Base-by-base conservation (phyloP, 2,329 filamentous ascomycete genomes). In the Exophiala xenobiotica region DNA sequence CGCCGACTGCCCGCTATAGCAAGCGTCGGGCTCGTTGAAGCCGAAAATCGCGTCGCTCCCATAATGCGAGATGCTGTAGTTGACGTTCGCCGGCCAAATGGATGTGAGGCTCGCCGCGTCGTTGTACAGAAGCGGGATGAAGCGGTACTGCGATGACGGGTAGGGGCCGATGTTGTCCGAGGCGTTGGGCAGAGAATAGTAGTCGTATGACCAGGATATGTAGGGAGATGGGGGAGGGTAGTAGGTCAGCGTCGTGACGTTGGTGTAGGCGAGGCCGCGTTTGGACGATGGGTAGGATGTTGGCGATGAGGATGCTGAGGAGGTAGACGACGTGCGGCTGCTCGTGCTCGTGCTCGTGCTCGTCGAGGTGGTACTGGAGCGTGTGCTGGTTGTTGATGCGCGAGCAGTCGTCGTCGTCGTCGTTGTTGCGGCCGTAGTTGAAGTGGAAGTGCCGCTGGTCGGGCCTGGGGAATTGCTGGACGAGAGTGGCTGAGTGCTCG, bases 91-190 rank as follows among this genome's bases (percentile, higher is more conserved):
- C 18, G 58, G 26, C 71, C 71, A 75, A 46, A 57, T 60, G 31
- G 52, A 58, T 54, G 71, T 68, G 61, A 68, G 64, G 47, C 67
- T 67, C 12, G 58, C 37, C 19, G 60, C 59, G 48, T 75, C 67
- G 46, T 79, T 77, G 83, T 81, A 88, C 41, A 88, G 78, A 70
- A 82, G 72, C 23, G 73, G 72, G 18, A 73, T 66, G 59, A 65
- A 75, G 41, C 73, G 68, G 54, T 69, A 62, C 12, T 49, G 46
- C 20, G 61, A 57, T 1, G 51, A 46, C 5, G 68, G 67, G 6
- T 70, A 64, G 7, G 77, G 47, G 1, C 70, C 46, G 31, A 72
- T 70, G 53, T 70, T 67, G 41, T 73, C 62, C 8, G 57, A 57
- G 11, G 48, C 69, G 31, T 56, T 58, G 41, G 63, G 37, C 20